Conservation (phyloP, 352 stramenopile species). For the Phytophthora foliorum region DNA sequence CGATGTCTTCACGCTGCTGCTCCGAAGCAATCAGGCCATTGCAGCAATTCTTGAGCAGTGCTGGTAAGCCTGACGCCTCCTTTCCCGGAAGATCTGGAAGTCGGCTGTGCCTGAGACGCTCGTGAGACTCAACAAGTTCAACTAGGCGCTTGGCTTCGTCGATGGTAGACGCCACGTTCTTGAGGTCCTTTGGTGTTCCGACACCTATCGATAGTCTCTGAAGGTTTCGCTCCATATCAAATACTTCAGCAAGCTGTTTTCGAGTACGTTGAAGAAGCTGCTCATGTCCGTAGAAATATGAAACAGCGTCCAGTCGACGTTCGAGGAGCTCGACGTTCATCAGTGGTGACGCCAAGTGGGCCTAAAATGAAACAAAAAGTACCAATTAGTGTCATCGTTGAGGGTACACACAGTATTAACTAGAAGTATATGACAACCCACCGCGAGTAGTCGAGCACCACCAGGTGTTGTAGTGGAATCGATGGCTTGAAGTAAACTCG, state of each 20-base stretch:
- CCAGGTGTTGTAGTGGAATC: slow-evolving; percentile 68
- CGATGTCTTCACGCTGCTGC: slow-evolving; percentile 28
- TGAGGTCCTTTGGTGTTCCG: slow-evolving; percentile 77
- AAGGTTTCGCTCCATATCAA: slow-evolving; percentile 79
- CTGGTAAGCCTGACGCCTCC: slow-evolving; percentile 33
- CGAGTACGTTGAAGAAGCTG: slow-evolving; percentile 55
- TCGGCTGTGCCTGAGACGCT: slow-evolving; percentile 28
- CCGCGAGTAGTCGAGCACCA: slow-evolving; percentile 73
- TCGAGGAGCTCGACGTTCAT: slow-evolving; percentile 67
- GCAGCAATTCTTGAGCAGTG: slow-evolving; percentile 39
- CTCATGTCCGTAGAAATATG: slow-evolving; percentile 60
- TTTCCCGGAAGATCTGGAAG: slow-evolving; percentile 40
- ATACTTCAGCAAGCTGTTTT: slow-evolving; percentile 66
- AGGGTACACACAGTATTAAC: neutral
- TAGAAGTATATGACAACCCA: slow-evolving; percentile 30
- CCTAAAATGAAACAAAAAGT: slow-evolving; percentile 31
- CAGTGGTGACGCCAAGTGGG: slow-evolving; percentile 73
- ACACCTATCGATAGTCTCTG: slow-evolving; percentile 68
- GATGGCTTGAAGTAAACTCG: slow-evolving; percentile 76
- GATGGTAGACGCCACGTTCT: slow-evolving; percentile 71
- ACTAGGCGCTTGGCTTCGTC: slow-evolving; percentile 56
- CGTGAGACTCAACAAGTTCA: slow-evolving; percentile 39
- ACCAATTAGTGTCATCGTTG: slow-evolving; percentile 10
- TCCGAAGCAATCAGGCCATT: slow-evolving; percentile 26
- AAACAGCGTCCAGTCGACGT: slow-evolving; percentile 59